Percentiles rank a stretch among this genome's conserved stretches.
Conservation (phyloP, 179 eudicot species). For the Drosera spatulata region DNA sequence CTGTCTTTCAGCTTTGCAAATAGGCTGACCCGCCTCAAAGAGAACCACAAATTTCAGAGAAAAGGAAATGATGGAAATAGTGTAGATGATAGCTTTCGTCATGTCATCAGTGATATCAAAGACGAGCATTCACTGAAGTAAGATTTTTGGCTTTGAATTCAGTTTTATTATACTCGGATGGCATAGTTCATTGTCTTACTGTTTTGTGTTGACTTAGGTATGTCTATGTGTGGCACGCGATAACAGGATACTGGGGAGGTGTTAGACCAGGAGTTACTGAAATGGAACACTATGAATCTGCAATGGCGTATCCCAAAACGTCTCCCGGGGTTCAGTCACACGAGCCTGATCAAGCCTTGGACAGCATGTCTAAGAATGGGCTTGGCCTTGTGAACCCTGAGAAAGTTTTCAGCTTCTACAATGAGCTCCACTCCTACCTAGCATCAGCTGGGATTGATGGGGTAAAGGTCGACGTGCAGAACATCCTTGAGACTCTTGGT, state of each 20-base stretch:
- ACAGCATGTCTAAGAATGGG: conserved; percentile 45
- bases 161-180: conserved; percentile 1
- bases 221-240: conserved; percentile 85
- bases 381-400: conserved; percentile 81
- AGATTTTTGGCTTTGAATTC: conserved; percentile 2
- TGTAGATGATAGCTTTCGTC: conserved; percentile 49
- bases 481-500: conserved; percentile 72
- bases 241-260: conserved; percentile 88
- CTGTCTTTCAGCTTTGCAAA: conserved; percentile 45
- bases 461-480: conserved; percentile 83
- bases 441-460: conserved; percentile 71
- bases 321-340: conserved; percentile 59
- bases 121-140: conserved; percentile 58
- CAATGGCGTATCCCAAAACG: conserved; percentile 40
- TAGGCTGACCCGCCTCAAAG: conserved; percentile 58
- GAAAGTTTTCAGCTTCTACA: conserved; percentile 50
- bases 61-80: conserved; percentile 53
- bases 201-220: conserved; percentile 19
- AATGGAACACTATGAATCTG: conserved; percentile 57
- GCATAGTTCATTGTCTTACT: no score
- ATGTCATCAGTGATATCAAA: conserved; percentile 48
- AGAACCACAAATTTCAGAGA: conserved; percentile 69
- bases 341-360: conserved; percentile 39
- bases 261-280: conserved; percentile 48
- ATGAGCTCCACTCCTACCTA: conserved; percentile 75